Conservation (phyloP, 352 stramenopile genomes). For the Globisporangium orthogonon region DNA sequence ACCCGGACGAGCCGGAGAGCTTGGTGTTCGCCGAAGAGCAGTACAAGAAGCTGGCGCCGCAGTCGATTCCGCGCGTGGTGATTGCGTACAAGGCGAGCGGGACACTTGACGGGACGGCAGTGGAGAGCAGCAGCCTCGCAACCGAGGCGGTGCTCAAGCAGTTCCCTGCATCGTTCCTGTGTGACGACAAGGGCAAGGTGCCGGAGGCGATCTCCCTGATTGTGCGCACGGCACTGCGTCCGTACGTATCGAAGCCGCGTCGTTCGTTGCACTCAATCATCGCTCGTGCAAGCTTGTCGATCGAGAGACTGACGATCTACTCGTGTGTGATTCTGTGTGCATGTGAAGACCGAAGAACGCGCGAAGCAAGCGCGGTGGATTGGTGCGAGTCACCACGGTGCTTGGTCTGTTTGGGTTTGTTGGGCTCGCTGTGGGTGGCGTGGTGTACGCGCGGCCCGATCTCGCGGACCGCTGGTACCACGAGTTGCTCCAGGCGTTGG, state of each 20-base stretch:
- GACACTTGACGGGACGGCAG: constrained; percentile 4
- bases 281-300: background rate
- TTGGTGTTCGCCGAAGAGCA: constrained; percentile 40
- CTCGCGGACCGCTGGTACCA: background rate
- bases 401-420: constrained; percentile 12
- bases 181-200: constrained; percentile 28
- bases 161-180: constrained; percentile 35
- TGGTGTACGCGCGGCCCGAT: background rate
- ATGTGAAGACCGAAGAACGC: constrained; percentile 37
- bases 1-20: constrained; percentile 44
- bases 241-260: constrained; percentile 25
- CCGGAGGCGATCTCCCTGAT: constrained; percentile 29
- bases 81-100: constrained; percentile 37
- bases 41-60: constrained; percentile 38
- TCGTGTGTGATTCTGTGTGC: background rate
- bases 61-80: constrained; percentile 49
- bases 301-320: background rate
- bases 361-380: constrained; percentile 24
- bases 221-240: constrained; percentile 41
- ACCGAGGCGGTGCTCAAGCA: constrained; percentile 52
- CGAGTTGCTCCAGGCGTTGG: background rate
- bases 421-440: constrained; percentile 8
- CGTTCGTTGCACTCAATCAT: background rate
- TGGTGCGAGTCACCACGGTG: constrained; percentile 3
- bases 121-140: constrained; percentile 18